Evolutionary conservation across 495 filamentous ascomycete genomes (phyloP).

Genomic region (Penicillium goetzii): DNA sequence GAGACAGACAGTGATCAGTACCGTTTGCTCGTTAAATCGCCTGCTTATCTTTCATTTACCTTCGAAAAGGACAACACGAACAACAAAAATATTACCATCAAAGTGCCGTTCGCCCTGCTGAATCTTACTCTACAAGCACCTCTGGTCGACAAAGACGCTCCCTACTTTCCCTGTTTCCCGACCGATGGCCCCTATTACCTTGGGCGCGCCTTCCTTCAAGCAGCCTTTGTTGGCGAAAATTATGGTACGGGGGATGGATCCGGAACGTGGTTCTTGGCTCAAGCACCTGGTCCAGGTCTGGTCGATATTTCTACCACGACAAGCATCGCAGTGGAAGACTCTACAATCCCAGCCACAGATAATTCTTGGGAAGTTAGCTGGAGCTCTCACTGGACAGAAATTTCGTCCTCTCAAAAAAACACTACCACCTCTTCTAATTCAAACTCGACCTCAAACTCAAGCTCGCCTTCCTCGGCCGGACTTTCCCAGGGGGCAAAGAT

Average conservation of each 20-base stretch:
- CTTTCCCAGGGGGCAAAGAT: no score
- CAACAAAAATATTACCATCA: slow-evolving; percentile 48
- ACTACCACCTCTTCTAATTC: no score
- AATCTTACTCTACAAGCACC: slow-evolving; percentile 54
- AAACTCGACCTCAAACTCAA: no score
- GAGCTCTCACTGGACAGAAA: no score
- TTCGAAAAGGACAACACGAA: slow-evolving; percentile 36
- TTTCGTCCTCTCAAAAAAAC: no score
- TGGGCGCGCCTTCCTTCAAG: slow-evolving; percentile 60
- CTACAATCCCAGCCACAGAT: no score
- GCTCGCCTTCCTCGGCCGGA: no score
- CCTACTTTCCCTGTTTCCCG: slow-evolving; percentile 57
- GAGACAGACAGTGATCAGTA: slow-evolving; percentile 46
- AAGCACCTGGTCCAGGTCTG: slow-evolving; percentile 55
- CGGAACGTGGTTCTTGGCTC: slow-evolving; percentile 52
- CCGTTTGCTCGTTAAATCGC: slow-evolving; percentile 46
- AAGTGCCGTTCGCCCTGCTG: slow-evolving; percentile 56
- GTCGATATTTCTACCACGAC: no score
- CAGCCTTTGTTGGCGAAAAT: slow-evolving; percentile 51
- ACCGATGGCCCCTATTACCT: slow-evolving; percentile 36
- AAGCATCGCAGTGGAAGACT: no score
- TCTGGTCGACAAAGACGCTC: slow-evolving; percentile 40
- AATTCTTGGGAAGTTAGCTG: no score
- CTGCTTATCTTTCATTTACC: slow-evolving; percentile 52
- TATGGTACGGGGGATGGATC: no score